These are phyloP conservation scores for Apiospora arundinis DNA, from an alignment of 2,329 filamentous ascomycete genomes.

Conservation along the genomic window DNA sequence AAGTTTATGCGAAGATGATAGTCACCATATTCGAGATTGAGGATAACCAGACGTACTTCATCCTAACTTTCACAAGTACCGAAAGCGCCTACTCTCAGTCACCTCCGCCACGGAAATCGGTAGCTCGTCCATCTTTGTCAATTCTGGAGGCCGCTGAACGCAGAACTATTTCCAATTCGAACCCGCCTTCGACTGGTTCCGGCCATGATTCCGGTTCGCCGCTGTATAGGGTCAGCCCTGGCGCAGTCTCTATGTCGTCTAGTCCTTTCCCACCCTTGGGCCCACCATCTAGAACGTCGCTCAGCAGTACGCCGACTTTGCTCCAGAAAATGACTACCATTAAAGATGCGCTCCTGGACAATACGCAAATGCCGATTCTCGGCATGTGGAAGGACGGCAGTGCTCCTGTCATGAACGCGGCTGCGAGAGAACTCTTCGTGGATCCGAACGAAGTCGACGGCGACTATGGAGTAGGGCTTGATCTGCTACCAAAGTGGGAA, in stretches of 20 bases:
- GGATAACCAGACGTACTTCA: slow-evolving; percentile 72
- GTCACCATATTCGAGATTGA: slow-evolving; percentile 76
- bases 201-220: slow-evolving; percentile 56
- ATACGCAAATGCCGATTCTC: slow-evolving; percentile 75
- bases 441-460: slow-evolving; percentile 50
- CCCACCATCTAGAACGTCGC: slow-evolving; percentile 62
- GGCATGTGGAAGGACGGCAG: slow-evolving; percentile 84
- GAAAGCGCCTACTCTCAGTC: slow-evolving; percentile 46
- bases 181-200: slow-evolving; percentile 54
- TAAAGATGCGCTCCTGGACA: slow-evolving; percentile 80
- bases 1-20: slow-evolving; percentile 74
- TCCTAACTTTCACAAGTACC: slow-evolving; percentile 74
- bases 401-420: slow-evolving; percentile 75
- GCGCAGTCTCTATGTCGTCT: slow-evolving; percentile 57
- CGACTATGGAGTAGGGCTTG: slow-evolving; percentile 37
- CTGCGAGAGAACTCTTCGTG: slow-evolving; percentile 60
- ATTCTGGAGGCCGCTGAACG: slow-evolving; percentile 53
- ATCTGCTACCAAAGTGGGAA: slow-evolving; percentile 66
- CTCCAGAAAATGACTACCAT: slow-evolving; percentile 76
- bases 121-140: slow-evolving; percentile 45
- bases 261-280: slow-evolving; percentile 71
- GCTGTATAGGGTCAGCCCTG: slow-evolving; percentile 56
- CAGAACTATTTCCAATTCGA: slow-evolving; percentile 51
- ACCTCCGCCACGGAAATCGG: slow-evolving; percentile 43
- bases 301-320: slow-evolving; percentile 66